phyloP scores from a whole-genome alignment of 2,329 filamentous ascomycete genomes.

The Alternaria sp. region DNA sequence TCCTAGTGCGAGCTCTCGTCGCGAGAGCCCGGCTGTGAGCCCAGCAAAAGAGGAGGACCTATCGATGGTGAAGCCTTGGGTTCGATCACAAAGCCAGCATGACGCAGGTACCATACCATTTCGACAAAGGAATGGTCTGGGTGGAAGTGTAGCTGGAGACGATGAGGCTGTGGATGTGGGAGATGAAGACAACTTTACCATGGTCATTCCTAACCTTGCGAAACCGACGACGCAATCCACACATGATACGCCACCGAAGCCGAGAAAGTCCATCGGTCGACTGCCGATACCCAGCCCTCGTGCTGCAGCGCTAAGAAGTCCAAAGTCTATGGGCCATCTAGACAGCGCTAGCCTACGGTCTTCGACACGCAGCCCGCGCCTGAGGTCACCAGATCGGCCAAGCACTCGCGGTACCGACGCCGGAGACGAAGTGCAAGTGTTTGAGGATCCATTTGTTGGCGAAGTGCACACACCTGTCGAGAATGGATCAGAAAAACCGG shows the following conservation, averaged over 20 bases:
- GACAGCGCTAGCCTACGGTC: slow-evolving; percentile 18
- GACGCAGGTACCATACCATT: slow-evolving; percentile 40
- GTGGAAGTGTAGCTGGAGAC: slow-evolving; percentile 50
- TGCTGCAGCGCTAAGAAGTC: slow-evolving; percentile 33
- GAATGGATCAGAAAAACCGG: slow-evolving; percentile 49
- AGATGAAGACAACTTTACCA: slow-evolving; percentile 59
- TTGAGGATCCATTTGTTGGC: slow-evolving; percentile 60
- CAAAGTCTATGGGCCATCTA: slow-evolving; percentile 38
- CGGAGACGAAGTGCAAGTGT: slow-evolving; percentile 57
- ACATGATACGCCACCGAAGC: slow-evolving; percentile 44
- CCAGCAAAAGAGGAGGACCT: slow-evolving; percentile 55
- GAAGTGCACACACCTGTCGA: slow-evolving; percentile 36
- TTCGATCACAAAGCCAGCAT: slow-evolving; percentile 43
- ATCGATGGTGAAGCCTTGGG: slow-evolving; percentile 55
- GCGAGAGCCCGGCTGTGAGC: slow-evolving; percentile 42
- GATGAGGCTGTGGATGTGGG: slow-evolving; percentile 44
- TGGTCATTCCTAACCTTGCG: slow-evolving; percentile 55
- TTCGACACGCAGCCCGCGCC: slow-evolving; percentile 39
- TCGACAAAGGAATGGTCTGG: slow-evolving; percentile 48
- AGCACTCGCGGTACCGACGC: slow-evolving; percentile 40
- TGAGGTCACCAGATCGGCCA: slow-evolving; percentile 43
- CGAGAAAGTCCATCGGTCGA: slow-evolving; percentile 27
- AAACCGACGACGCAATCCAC: slow-evolving; percentile 36
- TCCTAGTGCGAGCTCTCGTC: slow-evolving; percentile 34
- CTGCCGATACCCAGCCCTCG: slow-evolving; percentile 39